Evolutionary conservation across 176 grass and related monocot species (phyloP), one percentile per base, ranked within the genome.

Genomic region (Carex parvula): DNA sequence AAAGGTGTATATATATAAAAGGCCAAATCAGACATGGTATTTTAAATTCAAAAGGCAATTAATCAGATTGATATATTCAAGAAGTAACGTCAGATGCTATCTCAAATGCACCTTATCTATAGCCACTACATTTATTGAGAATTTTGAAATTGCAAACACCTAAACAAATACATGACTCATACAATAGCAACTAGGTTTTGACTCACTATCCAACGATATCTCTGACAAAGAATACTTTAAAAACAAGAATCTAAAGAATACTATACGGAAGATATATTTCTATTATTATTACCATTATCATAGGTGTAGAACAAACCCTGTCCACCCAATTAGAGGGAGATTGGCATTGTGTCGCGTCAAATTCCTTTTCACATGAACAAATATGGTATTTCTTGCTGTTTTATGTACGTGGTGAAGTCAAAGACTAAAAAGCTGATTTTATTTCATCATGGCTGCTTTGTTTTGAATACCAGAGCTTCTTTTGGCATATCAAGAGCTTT

Each of bases 401-500:
- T 86, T 84, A 75, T 82, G 53, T 81, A 73, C 55, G 35, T 55
- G 53, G 41, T 20, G 55, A 15, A 66, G 60, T 57, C 15, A 2
- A 26, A 46, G 61, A 61, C 50, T 73, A 60, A 16, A 74, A 29
- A 53, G 37, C 22, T 39, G 41, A 15, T 89, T 85, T 79, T 79
- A 54, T 79, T 85, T 57, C 60, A 13, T 55, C 20, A 6, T 87
- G 64, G 84, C 30, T 77, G 18, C 54, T 83, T 33, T 86, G 84
- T 85, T 98, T 98, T 81, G 81, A 77, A 50, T 84, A 85, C 95
- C 95, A 98, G 57, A 98, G 80, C 79, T 87, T 91, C 83, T 98
- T 98, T 50, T 98, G 92, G 86, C 95, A 98, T 73, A 94, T 83
- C 18, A 98, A 92, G 63, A 98, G 46, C 72, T 98, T 98, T 15